Evolutionary conservation across 1,284 basidiomycete genomes (phyloP).

Genomic region (Naganishia albida): DNA sequence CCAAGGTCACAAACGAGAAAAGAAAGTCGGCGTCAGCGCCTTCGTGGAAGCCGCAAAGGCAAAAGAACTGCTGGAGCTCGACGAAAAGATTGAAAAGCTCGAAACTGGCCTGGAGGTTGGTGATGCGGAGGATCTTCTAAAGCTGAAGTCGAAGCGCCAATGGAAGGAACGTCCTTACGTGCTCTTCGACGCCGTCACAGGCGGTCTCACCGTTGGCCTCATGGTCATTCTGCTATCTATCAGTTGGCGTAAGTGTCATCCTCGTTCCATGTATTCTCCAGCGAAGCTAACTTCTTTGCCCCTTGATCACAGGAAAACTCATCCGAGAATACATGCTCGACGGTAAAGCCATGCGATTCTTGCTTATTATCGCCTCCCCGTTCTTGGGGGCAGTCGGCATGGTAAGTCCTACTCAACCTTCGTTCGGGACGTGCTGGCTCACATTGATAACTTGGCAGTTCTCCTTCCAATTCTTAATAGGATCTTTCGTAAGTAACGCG

Average conservation of each 20-base stretch:
- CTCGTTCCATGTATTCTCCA: too few relatives aligned
- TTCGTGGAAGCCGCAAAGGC: conserved; percentile 38
- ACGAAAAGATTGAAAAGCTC: conserved; percentile 35
- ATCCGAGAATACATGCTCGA: conserved; percentile 59
- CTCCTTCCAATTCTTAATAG: conserved; percentile 35
- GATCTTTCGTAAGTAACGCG: conserved; percentile 45
- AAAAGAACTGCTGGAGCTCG: background rate
- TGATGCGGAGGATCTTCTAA: conserved; percentile 40
- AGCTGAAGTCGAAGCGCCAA: conserved; percentile 34
- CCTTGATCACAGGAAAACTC: conserved; percentile 57
- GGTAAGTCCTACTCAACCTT: too few relatives aligned
- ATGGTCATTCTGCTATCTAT: conserved; percentile 41
- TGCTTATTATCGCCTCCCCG: conserved; percentile 55
- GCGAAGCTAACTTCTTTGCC: too few relatives aligned
- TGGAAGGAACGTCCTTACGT: conserved; percentile 51
- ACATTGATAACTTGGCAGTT: background rate
- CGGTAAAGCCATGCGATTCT: conserved; percentile 56
- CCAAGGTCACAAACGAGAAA: conserved; percentile 47
- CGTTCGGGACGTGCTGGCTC: conserved; percentile 21
- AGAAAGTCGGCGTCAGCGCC: conserved; percentile 51
- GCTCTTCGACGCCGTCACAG: conserved; percentile 58
- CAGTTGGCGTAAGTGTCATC: conserved; percentile 40
- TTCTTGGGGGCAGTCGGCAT: conserved; percentile 57
- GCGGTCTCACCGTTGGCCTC: conserved; percentile 56
- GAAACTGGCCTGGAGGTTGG: conserved; percentile 42